Percentiles rank a stretch among this genome's conserved stretches.
Evolutionary conservation across 139 green algal species (phyloP).

Genomic region (Haematococcus sp.): DNA sequence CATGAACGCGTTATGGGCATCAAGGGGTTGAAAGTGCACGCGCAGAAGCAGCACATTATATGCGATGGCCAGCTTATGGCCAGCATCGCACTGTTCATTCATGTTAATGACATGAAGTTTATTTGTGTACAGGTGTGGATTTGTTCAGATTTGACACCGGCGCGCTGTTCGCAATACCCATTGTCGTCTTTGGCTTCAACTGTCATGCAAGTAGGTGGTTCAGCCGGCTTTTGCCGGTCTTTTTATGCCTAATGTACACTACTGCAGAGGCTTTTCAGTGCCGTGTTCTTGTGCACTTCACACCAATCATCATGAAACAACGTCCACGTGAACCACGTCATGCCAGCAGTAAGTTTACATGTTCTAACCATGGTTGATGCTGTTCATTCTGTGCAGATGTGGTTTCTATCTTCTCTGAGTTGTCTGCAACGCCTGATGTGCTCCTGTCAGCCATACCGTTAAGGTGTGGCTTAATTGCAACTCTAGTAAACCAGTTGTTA

Average conservation of each 20-base stretch:
- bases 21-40: too few relatives aligned
- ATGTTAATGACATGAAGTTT: neutral
- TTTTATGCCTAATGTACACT: slow-evolving; percentile 29
- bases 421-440: slow-evolving; percentile 4
- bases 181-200: slow-evolving; percentile 81
- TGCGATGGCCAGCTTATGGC: too few relatives aligned
- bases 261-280: neutral
- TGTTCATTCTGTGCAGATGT: slow-evolving; percentile 37
- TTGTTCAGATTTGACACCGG: slow-evolving; percentile 38
- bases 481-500: too few relatives aligned
- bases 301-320: too few relatives aligned
- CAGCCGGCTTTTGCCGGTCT: slow-evolving; percentile 7
- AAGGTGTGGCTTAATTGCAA: too few relatives aligned
- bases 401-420: slow-evolving; percentile 36
- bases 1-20: too few relatives aligned
- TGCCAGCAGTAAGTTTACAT: slow-evolving; percentile 12
- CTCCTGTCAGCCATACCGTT: neutral
- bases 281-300: neutral
- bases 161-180: slow-evolving; percentile 60
- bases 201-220: slow-evolving; percentile 51
- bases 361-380: slow-evolving; percentile 6
- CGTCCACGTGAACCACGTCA: neutral
- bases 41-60: too few relatives aligned
- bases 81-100: too few relatives aligned
- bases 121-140: slow-evolving; percentile 15